These are phyloP conservation scores for Lepidium aucheri DNA, from an alignment of 345 rosid genomes.

Conservation along the genomic window DNA sequence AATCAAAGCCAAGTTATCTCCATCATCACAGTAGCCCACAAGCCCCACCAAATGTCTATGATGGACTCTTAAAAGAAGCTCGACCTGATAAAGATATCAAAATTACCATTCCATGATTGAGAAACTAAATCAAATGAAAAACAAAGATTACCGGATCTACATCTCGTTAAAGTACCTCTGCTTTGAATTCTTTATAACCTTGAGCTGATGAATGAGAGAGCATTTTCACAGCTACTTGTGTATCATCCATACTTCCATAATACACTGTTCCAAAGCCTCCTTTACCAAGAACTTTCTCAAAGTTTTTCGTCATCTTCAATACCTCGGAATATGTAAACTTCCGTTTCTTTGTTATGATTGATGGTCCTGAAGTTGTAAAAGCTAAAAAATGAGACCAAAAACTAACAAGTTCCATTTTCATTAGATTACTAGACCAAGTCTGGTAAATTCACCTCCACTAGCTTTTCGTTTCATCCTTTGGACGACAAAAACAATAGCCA, in stretches of 20 bases:
- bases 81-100: neutral
- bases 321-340: slow-evolving; percentile 17
- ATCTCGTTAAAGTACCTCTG: slow-evolving; percentile 20
- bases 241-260: slow-evolving; percentile 20
- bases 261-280: slow-evolving; percentile 35
- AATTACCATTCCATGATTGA: neutral
- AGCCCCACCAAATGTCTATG: slow-evolving; percentile 38
- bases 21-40: slow-evolving; percentile 48
- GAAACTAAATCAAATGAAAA: neutral
- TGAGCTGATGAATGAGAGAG: slow-evolving; percentile 30
- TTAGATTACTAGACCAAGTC: neutral
- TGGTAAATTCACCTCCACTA: neutral
- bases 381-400: neutral
- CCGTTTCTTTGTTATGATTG: slow-evolving; percentile 14
- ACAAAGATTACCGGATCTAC: neutral
- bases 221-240: slow-evolving; percentile 31
- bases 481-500: slow-evolving; percentile 7
- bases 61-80: slow-evolving; percentile 27
- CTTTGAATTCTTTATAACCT: slow-evolving; percentile 30
- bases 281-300: slow-evolving; percentile 24
- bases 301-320: slow-evolving; percentile 26
- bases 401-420: neutral
- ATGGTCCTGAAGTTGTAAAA: neutral
- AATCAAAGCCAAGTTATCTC: slow-evolving; percentile 33
- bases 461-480: neutral